These are phyloP conservation scores for Solanum virginianum DNA, from an alignment of 257 asterid species.

Conservation along the genomic window DNA sequence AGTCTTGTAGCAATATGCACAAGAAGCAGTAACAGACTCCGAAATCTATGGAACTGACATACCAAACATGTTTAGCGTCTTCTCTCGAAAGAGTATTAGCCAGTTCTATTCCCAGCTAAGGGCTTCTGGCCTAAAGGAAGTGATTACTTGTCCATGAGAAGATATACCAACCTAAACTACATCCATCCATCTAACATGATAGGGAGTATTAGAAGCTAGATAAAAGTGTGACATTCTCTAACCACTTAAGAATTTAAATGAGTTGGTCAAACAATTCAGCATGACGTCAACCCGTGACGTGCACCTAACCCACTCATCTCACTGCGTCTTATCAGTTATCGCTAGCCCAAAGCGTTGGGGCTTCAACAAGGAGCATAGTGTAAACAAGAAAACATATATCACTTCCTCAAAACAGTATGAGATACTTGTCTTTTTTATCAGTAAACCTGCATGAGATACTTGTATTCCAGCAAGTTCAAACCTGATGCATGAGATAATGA, in stretches of 20 bases:
- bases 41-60: background rate
- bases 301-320: background rate
- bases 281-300: background rate
- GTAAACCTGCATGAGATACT: background rate
- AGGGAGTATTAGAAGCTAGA: background rate
- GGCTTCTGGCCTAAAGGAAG: background rate
- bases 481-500: conserved; percentile 87
- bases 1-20: background rate
- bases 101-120: background rate
- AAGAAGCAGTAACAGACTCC: background rate
- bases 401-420: background rate
- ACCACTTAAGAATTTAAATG: background rate
- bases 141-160: background rate
- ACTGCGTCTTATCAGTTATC: background rate
- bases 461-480: conserved; percentile 8
- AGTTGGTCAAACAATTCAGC: background rate
- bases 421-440: background rate
- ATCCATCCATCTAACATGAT: background rate
- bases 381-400: conserved; percentile 26
- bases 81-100: background rate
- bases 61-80: background rate
- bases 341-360: background rate
- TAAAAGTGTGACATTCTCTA: background rate
- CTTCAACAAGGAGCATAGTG: conserved; percentile 26
- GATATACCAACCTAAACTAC: background rate